Percentiles rank a stretch among this genome's conserved stretches.
Evolutionary conservation across 1,139 yeast genomes (phyloP).

Genomic region (Suhomyces chickasaworum): DNA sequence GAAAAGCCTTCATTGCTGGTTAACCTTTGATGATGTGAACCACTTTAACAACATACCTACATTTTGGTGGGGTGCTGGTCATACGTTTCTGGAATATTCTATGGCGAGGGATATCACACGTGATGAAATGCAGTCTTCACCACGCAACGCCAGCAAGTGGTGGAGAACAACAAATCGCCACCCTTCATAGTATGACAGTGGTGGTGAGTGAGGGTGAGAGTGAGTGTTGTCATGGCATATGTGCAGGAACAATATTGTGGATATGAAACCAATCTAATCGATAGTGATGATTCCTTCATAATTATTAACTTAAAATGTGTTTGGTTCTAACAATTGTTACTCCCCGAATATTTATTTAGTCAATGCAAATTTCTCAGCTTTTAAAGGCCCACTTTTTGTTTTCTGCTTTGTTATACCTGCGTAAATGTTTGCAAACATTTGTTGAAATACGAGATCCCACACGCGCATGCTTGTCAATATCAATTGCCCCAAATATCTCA

Average conservation of each 20-base stretch:
- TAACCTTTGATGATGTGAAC: not conserved
- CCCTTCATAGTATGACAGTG: not conserved
- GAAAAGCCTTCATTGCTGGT: not conserved
- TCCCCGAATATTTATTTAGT: not conserved
- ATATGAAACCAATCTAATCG: not conserved
- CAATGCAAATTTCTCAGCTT: not conserved
- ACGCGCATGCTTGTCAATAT: not conserved
- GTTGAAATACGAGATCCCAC: constrained; percentile 6
- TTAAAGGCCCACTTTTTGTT: not conserved
- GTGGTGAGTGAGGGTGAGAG: too few relatives aligned
- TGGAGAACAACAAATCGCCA: not conserved
- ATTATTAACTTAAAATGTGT: not conserved
- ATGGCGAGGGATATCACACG: not conserved
- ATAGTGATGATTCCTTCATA: not conserved
- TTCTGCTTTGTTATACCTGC: constrained; percentile 2
- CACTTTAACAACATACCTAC: not conserved
- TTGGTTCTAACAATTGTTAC: not conserved
- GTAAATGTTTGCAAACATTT: constrained; percentile 13
- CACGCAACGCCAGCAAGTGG: not conserved
- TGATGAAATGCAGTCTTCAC: not conserved
- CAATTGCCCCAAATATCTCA: not conserved
- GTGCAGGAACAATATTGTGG: not conserved
- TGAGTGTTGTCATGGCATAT: not conserved
- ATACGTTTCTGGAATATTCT: not conserved
- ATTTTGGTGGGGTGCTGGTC: not conserved